Evolutionary conservation across 305 asterid genomes (phyloP).

Genomic region (Lippia alba): DNA sequence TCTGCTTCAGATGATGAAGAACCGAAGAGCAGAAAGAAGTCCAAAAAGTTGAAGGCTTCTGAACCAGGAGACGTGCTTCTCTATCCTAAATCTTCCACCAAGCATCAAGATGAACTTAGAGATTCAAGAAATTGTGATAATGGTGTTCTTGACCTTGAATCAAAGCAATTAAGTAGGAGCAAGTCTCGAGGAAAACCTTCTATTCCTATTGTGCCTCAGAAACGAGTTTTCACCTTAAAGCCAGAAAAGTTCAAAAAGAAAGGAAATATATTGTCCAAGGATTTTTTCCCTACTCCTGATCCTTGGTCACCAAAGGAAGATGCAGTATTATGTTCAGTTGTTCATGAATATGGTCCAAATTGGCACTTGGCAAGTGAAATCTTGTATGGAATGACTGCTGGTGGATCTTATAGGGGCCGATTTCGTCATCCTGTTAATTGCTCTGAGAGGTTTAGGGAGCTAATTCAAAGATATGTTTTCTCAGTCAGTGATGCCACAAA

Average conservation of each 20-base stretch:
- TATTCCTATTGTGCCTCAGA: conserved; percentile 67
- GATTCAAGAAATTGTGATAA: conserved; percentile 56
- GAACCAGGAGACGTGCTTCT: conserved; percentile 43
- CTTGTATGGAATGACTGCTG: conserved; percentile 72
- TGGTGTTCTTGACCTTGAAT: conserved; percentile 57
- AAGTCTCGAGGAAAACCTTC: conserved; percentile 72
- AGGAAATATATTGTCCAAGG: conserved; percentile 70
- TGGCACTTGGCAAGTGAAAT: conserved; percentile 92
- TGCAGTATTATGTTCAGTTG: conserved; percentile 79
- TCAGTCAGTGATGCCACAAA: conserved; percentile 62
- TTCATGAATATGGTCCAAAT: conserved; percentile 90
- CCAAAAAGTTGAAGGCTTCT: conserved; percentile 64
- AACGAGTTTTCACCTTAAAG: conserved; percentile 71
- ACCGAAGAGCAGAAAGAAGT: conserved; percentile 63
- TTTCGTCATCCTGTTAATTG: conserved; percentile 91
- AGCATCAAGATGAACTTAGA: conserved; percentile 58
- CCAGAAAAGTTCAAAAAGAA: conserved; percentile 83
- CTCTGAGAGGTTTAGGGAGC: conserved; percentile 95
- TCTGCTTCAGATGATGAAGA: conserved; percentile 62
- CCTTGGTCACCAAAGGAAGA: conserved; percentile 90
- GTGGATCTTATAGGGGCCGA: conserved; percentile 87
- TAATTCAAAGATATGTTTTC: conserved; percentile 78
- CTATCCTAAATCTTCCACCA: conserved; percentile 51
- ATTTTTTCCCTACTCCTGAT: conserved; percentile 77
- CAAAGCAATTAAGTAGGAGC: conserved; percentile 63